Base-by-base conservation (phyloP, 345 rosid genomes). In the Populus ilicifolia region DNA sequence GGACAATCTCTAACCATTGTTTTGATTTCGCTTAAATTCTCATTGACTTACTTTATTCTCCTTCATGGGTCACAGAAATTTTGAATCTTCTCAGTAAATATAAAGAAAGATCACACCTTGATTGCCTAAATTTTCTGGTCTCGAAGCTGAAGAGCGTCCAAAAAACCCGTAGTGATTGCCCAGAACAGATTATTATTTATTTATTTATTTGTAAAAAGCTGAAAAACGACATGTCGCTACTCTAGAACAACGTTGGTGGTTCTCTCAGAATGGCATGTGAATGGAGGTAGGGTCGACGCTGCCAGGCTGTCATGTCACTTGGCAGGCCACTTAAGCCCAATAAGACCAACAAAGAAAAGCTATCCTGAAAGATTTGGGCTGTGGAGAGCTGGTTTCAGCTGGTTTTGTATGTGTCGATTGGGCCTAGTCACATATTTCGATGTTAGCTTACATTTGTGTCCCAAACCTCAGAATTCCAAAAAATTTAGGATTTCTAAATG, bases 1-100 rank as follows among this genome's bases (percentile, higher is more conserved):
- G 90, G 86, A 84, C 93, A 89, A 83, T 78, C 91, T 76, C 92
- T 89, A 67, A 90, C 89, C 93, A 87, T 91, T 76, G 73, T 81
- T 75, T 69, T 25, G 52, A 23, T 13, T 10, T 39, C 20, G 14
- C 39, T 73, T 36, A 5, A 44, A 8, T 39, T 67, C 64, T 61
- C 76, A 73, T 73, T 46, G 35, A 46, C 64, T 65, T 66, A 44
- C 20, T 9, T 25, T 43, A 41, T 30, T 30, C 27, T 66, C 69
- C 17, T 5, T 44, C 56, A 73, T 43, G 29, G 67, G 36, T 35
- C 25, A 5, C 50, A 13, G 5, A 54, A 72, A 56, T 9, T 44
- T 20, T n/a, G 3, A 2, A 54, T 54, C 61, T 54, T 54, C 61
- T 21, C 25, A 2, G 23, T 20, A 21, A 54, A 54, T 20, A 20